A percentile compares a stretch with the other conserved stretches of the same genome.
Evolutionary conservation across 345 rosid species (phyloP).

Genomic region (Boechera stricta): DNA sequence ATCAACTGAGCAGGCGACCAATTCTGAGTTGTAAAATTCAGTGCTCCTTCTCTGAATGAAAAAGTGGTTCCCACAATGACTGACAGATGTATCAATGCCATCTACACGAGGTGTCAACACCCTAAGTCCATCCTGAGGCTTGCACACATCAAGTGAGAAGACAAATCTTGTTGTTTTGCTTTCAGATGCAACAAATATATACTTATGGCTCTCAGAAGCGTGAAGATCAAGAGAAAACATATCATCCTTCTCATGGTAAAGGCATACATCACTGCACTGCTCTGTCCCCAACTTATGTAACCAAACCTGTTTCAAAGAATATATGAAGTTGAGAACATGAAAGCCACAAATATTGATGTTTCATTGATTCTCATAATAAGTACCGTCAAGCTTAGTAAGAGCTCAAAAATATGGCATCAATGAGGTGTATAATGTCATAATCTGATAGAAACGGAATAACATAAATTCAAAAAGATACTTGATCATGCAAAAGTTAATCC

Average conservation of each 20-base stretch:
- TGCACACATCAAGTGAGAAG: constrained; percentile 67
- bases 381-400: background rate
- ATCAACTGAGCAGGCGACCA: constrained; percentile 73
- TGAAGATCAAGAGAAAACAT: constrained; percentile 71
- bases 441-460: background rate
- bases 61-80: constrained; percentile 90
- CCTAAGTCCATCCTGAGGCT: constrained; percentile 70
- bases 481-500: background rate
- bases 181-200: constrained; percentile 70
- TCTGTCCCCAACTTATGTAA: constrained; percentile 84
- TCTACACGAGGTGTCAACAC: constrained; percentile 74
- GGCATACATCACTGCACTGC: constrained; percentile 71
- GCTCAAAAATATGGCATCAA: background rate
- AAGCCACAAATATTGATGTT: background rate
- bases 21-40: constrained; percentile 80
- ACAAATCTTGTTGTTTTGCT: constrained; percentile 76
- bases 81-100: constrained; percentile 71
- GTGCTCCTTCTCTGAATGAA: constrained; percentile 75
- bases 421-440: background rate
- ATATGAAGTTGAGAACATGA: constrained; percentile 6
- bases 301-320: constrained; percentile 68
- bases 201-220: constrained; percentile 79
- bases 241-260: constrained; percentile 91
- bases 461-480: background rate
- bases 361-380: background rate